Evolutionary conservation across 1,284 basidiomycete genomes (phyloP), one percentile per base, ranked within the genome.

Genomic region (Phenoliferia sp.): DNA sequence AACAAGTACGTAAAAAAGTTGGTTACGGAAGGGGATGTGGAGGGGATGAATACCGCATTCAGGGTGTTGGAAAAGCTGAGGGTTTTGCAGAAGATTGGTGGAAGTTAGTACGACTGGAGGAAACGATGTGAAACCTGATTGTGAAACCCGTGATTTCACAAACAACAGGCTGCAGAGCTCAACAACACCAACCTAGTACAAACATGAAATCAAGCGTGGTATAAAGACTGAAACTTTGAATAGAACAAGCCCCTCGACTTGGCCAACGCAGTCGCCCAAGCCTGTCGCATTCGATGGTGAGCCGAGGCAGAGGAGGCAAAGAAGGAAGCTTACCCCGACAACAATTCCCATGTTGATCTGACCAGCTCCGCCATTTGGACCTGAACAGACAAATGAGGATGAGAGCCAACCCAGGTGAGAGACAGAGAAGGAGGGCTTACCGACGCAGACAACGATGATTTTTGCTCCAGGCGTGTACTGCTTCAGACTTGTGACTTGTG

Each of bases 401-500:
- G 22, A 44, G 15, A 15, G 12, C 39, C 39, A 44, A 12, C 39
- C 22, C 22, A 44, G 22, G 39, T 15, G 39, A 22, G 22, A 22
- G 22, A 22, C 15, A 44, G 39, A 15, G 39, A 22, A 3, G 3
- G 28, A 32, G 57, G 29, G 5, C 48, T 7, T 26, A 52, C 71
- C 71, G 33, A 67, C 58, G 3, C 48, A 44, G 39, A 72, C 52
- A 26, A 57, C 56, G 60, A 72, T 68, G n/a, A 68, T 31, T 33
- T 62, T 50, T 22, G 33, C 10, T 5, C 58, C 64, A 4, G 69
- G 44, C 54, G 55, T 56, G 64, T 68, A 68, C 44, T 58, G 22
- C 50, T 72, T 72, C 29, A 52, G 39, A 3, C 52, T 35, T 3
- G 61, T 35, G 36, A 32, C 4, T 15, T 44, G 29, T 32, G 16